Evolutionary conservation across 2,329 filamentous ascomycete species (phyloP).

Genomic region (Sporothrix protearum): DNA sequence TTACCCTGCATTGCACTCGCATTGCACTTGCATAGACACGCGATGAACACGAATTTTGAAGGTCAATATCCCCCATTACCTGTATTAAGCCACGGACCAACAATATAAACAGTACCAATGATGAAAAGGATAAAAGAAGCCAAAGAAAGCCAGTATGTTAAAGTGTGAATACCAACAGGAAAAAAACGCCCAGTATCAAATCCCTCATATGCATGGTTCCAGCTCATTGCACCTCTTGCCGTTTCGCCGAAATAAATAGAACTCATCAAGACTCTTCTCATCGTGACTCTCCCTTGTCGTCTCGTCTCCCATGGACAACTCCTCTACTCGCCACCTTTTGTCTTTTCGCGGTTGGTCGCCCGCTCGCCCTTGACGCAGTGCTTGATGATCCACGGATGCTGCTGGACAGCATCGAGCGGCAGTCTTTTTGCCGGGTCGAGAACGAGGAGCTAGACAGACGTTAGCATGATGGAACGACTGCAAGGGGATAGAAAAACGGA

Average conservation of each 20-base stretch:
- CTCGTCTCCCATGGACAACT: neutral
- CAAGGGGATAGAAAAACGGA: neutral
- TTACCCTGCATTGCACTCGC: neutral
- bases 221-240: slow-evolving; percentile 10
- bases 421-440: slow-evolving; percentile 93
- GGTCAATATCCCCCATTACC: slow-evolving; percentile 9
- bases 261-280: neutral
- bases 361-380: slow-evolving; percentile 72
- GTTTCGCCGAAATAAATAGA: slow-evolving; percentile 3
- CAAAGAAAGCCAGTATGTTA: slow-evolving; percentile 4
- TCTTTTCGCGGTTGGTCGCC: slow-evolving; percentile 50
- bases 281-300: neutral
- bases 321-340: slow-evolving; percentile 31
- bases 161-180: neutral
- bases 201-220: slow-evolving; percentile 17
- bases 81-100: slow-evolving; percentile 16
- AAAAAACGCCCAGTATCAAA: slow-evolving; percentile 11
- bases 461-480: slow-evolving; percentile 19
- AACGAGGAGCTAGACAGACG: slow-evolving; percentile 64
- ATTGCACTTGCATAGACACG: neutral
- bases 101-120: slow-evolving; percentile 8
- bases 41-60: slow-evolving; percentile 9
- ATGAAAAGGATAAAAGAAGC: slow-evolving; percentile 6
- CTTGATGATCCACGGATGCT: slow-evolving; percentile 95
- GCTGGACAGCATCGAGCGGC: slow-evolving; percentile 79